A percentile compares a stretch with the other conserved stretches of the same genome.
Evolutionary conservation across 495 filamentous ascomycete genomes (phyloP).

Genomic region (Tuber borchii): DNA sequence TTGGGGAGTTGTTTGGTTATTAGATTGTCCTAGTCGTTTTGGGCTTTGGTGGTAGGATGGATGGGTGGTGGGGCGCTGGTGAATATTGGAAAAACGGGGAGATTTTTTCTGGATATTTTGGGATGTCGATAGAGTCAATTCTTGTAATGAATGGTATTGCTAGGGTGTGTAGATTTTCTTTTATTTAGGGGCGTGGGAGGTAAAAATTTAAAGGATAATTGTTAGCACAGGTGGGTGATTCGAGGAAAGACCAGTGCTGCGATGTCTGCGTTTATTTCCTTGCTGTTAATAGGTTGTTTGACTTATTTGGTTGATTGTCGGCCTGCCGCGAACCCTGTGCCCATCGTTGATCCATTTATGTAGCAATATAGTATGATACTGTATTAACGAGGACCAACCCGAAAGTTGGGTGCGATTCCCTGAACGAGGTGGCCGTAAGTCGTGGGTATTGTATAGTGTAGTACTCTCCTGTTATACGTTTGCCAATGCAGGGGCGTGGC

Average conservation of each 20-base stretch:
- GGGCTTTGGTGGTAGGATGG: neutral
- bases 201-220: neutral
- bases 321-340: neutral
- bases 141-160: neutral
- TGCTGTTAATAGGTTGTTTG: neutral
- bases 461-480: neutral
- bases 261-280: neutral
- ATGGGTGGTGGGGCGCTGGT: neutral
- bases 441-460: neutral
- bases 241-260: neutral
- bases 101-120: neutral
- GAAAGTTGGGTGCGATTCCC: neutral
- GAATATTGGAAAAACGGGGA: neutral
- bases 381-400: neutral
- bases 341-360: neutral
- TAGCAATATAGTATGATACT: neutral
- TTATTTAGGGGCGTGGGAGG: neutral
- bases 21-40: neutral
- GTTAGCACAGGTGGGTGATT: neutral
- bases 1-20: constrained; percentile 77
- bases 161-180: neutral
- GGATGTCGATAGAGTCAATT: neutral
- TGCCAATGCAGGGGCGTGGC: neutral
- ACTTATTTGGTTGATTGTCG: neutral
- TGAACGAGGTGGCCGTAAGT: neutral